phyloP scores from a whole-genome alignment of 106 monocot species.

The Acanthochlamys bracteata region DNA sequence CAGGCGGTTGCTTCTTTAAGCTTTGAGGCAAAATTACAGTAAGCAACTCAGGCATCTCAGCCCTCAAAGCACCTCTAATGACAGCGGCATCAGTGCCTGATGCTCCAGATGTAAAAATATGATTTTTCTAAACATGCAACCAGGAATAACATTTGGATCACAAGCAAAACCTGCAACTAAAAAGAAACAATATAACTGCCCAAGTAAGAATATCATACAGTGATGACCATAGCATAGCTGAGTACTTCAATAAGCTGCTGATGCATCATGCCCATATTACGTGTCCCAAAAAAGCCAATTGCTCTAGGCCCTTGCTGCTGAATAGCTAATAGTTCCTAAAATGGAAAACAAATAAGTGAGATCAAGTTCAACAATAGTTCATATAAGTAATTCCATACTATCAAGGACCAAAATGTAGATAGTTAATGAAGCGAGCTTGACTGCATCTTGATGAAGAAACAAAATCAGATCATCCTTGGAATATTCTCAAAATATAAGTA shows the following conservation, averaged over 20 bases:
- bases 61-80: slow-evolving; percentile 92
- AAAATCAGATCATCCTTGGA: too few relatives aligned
- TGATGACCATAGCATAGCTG: slow-evolving; percentile 98
- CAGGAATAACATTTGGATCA: too few relatives aligned
- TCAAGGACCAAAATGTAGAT: too few relatives aligned
- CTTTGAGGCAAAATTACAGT: slow-evolving; percentile 97
- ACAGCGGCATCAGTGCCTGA: slow-evolving; percentile 99
- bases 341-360: background rate
- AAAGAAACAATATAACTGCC: too few relatives aligned
- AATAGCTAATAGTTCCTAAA: slow-evolving; percentile 87
- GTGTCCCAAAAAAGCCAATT: slow-evolving; percentile 96
- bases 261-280: slow-evolving; percentile 99
- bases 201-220: slow-evolving; percentile 34
- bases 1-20: slow-evolving; percentile 79
- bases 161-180: background rate
- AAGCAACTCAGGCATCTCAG: slow-evolving; percentile 84
- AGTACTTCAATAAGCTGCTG: slow-evolving; percentile 97
- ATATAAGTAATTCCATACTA: too few relatives aligned
- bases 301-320: slow-evolving; percentile 93
- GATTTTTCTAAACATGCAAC: slow-evolving; percentile 84
- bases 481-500: too few relatives aligned
- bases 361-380: too few relatives aligned
- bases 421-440: too few relatives aligned
- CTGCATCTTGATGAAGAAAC: too few relatives aligned
- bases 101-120: slow-evolving; percentile 94